phyloP scores from a whole-genome alignment of 768 basidiomycete genomes.

The Lentinula guzmanii region DNA sequence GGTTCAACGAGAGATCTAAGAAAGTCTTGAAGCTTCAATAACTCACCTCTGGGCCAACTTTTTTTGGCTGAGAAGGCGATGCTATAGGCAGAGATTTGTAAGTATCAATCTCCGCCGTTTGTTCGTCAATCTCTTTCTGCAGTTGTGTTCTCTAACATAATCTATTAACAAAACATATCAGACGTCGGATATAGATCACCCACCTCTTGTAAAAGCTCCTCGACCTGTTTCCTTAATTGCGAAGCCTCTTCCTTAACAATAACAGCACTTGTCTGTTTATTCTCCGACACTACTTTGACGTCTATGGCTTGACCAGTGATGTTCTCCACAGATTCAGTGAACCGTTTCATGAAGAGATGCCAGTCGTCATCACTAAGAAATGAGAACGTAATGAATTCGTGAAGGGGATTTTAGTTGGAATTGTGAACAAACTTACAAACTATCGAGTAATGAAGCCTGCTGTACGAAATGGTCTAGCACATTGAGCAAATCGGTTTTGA shows the following conservation, averaged over 20 bases:
- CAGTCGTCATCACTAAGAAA: constrained; percentile 58
- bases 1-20: constrained; percentile 2
- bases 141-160: constrained; percentile 40
- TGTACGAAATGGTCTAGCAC: constrained; percentile 64
- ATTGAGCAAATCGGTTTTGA: constrained; percentile 54
- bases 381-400: not conserved
- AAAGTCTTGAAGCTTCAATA: not conserved
- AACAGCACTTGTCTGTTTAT: constrained; percentile 32
- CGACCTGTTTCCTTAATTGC: constrained; percentile 49
- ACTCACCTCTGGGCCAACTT: constrained; percentile 46
- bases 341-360: constrained; percentile 54
- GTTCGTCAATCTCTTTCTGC: constrained; percentile 49
- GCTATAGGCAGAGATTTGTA: constrained; percentile 45
- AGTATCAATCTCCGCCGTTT: constrained; percentile 63
- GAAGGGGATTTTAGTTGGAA: constrained; percentile 7
- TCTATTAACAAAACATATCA: constrained; percentile 1
- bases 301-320: constrained; percentile 62
- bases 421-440: constrained; percentile 43
- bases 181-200: not conserved
- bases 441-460: constrained; percentile 50
- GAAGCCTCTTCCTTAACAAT: constrained; percentile 58
- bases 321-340: constrained; percentile 54
- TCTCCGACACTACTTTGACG: constrained; percentile 36
- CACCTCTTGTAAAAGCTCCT: constrained; percentile 65
- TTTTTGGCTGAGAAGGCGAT: constrained; percentile 29